Percentiles rank a stretch among this genome's conserved stretches.
These are phyloP conservation scores for Helenozyma baotianmanensis DNA, from an alignment of 805 yeast genomes.

Conservation along the genomic window DNA sequence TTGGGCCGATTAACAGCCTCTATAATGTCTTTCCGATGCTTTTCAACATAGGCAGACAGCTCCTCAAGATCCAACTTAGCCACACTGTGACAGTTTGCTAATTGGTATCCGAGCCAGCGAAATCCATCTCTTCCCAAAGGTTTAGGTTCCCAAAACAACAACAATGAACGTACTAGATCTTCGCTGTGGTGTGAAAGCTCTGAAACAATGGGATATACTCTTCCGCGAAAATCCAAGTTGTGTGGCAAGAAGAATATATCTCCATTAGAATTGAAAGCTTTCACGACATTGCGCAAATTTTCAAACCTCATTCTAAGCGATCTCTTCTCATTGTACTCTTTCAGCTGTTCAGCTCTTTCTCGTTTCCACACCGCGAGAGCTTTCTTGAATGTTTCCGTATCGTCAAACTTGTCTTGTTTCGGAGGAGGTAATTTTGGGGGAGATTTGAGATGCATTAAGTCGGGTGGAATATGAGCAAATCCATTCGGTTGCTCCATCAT, in stretches of 20 bases:
- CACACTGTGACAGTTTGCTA: constrained; percentile 30
- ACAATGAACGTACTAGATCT: constrained; percentile 28
- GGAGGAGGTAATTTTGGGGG: constrained; percentile 2
- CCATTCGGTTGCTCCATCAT: constrained; percentile 18
- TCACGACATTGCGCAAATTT: constrained; percentile 18
- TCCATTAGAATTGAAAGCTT: constrained; percentile 26
- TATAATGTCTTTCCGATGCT: too few species aligned
- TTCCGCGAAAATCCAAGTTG: constrained; percentile 36
- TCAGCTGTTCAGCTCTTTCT: neutral
- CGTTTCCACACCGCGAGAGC: constrained; percentile 5
- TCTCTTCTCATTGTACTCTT: constrained; percentile 1
- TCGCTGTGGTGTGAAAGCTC: constrained; percentile 31
- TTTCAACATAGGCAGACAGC: constrained; percentile 23
- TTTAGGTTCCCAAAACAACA: constrained; percentile 36
- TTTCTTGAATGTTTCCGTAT: constrained; percentile 1
- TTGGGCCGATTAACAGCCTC: too few species aligned
- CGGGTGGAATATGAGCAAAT: constrained; percentile 25
- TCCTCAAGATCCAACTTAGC: constrained; percentile 24
- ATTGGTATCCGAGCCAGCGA: constrained; percentile 36
- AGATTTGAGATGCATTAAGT: neutral
- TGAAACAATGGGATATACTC: constrained; percentile 38
- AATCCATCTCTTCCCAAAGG: constrained; percentile 34
- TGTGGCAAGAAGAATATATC: constrained; percentile 37
- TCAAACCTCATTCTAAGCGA: constrained; percentile 13
- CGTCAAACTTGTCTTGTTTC: neutral